Percentiles rank a stretch among this genome's conserved stretches.
Conservation (phyloP, 2,329 filamentous ascomycete species). For the Alternaria arbusti region DNA sequence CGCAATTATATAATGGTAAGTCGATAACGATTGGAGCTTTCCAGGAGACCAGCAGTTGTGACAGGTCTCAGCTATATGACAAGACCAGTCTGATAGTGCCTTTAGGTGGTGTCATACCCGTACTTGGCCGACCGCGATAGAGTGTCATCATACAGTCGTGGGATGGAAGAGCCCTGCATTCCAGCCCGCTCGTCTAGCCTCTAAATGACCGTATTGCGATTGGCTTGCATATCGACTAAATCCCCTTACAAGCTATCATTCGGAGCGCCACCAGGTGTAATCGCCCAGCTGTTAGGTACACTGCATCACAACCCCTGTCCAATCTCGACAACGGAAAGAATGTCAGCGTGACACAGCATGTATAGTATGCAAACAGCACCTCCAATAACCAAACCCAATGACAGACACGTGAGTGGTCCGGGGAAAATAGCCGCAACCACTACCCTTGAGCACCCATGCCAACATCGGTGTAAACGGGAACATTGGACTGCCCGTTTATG, state of each 20-base stretch:
- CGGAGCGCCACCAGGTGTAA: background rate
- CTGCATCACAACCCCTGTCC: background rate
- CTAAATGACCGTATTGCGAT: background rate
- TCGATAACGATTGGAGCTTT: background rate
- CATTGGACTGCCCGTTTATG: background rate
- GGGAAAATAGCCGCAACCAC: background rate
- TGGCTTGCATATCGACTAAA: background rate
- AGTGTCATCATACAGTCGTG: background rate
- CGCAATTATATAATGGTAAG: background rate
- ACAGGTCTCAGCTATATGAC: background rate
- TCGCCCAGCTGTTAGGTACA: background rate
- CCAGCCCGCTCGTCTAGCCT: background rate
- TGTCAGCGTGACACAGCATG: constrained; percentile 16
- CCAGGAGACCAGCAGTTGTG: background rate
- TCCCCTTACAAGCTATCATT: background rate
- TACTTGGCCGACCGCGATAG: background rate
- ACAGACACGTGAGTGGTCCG: background rate
- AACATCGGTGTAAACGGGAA: background rate
- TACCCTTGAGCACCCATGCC: background rate
- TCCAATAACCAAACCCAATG: background rate
- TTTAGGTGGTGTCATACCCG: background rate
- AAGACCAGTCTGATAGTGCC: background rate
- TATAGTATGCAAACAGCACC: constrained; percentile 16
- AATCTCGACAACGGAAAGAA: background rate
- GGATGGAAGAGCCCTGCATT: background rate